phyloP scores from a whole-genome alignment of 345 rosid genomes.

The Leavenworthia alabamica region DNA sequence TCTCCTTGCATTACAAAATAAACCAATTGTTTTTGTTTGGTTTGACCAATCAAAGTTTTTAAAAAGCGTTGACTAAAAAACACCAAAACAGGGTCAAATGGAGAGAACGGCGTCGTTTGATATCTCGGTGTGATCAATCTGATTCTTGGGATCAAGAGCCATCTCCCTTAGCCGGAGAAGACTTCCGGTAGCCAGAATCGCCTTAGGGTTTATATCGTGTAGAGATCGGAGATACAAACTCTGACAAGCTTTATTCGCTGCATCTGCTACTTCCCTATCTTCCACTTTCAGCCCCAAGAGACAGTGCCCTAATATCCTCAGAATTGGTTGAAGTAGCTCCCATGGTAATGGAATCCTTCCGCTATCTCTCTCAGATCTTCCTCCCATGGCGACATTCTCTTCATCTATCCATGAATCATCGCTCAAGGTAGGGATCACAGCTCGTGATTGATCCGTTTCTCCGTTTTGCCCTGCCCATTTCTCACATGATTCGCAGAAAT shows the following conservation, averaged over 20 bases:
- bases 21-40: background rate
- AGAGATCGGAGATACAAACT: slow-evolving; percentile 53
- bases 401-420: slow-evolving; percentile 7
- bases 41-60: slow-evolving; percentile 4
- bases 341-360: slow-evolving; percentile 55
- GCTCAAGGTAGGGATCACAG: slow-evolving; percentile 1
- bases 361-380: slow-evolving; percentile 4
- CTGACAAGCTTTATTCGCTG: slow-evolving; percentile 46
- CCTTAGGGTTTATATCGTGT: slow-evolving; percentile 62
- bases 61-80: background rate
- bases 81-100: background rate
- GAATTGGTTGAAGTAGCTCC: slow-evolving; percentile 71
- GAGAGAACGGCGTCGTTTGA: slow-evolving; percentile 12
- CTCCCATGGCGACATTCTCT: background rate
- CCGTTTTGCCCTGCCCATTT: slow-evolving; percentile 55
- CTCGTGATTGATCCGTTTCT: slow-evolving; percentile 19
- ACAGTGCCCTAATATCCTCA: slow-evolving; percentile 77
- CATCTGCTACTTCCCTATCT: slow-evolving; percentile 34
- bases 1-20: slow-evolving; percentile 9
- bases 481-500: slow-evolving; percentile 62
- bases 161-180: slow-evolving; percentile 50
- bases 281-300: slow-evolving; percentile 37
- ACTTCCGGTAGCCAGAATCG: slow-evolving; percentile 64
- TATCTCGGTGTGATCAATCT: slow-evolving; percentile 54
- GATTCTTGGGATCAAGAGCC: slow-evolving; percentile 36